These are phyloP conservation scores for Tylopilus sp. DNA, from an alignment of 768 basidiomycete species.

Conservation along the genomic window DNA sequence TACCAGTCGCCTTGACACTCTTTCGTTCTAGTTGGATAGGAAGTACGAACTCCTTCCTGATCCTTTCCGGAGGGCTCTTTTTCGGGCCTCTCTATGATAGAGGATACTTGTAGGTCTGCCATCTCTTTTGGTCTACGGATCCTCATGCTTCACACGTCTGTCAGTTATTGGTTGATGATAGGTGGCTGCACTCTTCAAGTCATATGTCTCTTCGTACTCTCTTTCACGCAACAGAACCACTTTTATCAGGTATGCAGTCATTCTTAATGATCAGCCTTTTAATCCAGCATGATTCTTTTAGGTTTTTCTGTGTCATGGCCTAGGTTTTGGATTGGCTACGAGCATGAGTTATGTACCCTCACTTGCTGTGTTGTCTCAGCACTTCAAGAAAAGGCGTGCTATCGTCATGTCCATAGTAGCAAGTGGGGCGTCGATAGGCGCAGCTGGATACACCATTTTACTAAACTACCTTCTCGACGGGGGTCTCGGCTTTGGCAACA, in stretches of 20 bases:
- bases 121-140: neutral
- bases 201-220: constrained; percentile 42
- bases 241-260: constrained; percentile 35
- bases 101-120: constrained; percentile 44
- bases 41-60: constrained; percentile 44
- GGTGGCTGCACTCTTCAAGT: constrained; percentile 43
- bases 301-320: constrained; percentile 35
- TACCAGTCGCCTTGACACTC: neutral
- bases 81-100: constrained; percentile 49
- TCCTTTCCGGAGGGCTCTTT: constrained; percentile 42
- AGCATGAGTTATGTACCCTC: constrained; percentile 38
- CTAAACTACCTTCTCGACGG: constrained; percentile 27
- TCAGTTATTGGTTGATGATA: constrained; percentile 43
- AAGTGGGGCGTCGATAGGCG: constrained; percentile 34
- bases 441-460: constrained; percentile 21
- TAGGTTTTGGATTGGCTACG: constrained; percentile 46
- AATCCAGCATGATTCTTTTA: constrained; percentile 32
- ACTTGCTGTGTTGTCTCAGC: constrained; percentile 43
- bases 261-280: neutral
- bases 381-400: constrained; percentile 39
- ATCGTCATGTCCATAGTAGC: constrained; percentile 41
- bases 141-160: neutral
- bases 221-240: constrained; percentile 36
- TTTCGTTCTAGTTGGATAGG: constrained; percentile 41
- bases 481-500: constrained; percentile 37